Percentiles rank a stretch among this genome's conserved stretches.
Evolutionary conservation across 2,329 filamentous ascomycete genomes (phyloP).

Genomic region (Thielaviopsis musarum): DNA sequence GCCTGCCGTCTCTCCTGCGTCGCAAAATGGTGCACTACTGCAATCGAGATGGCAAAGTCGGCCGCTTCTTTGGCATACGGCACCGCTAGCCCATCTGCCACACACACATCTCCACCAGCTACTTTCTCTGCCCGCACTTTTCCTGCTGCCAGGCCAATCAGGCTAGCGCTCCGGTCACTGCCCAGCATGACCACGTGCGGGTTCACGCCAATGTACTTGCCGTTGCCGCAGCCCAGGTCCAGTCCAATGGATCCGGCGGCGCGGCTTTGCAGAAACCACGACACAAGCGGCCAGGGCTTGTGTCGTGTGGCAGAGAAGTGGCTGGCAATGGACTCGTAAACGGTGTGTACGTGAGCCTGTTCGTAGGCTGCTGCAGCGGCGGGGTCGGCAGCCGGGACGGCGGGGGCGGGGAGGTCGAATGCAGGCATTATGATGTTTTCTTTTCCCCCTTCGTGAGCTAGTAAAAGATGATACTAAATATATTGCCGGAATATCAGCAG

Average conservation of each 20-base stretch:
- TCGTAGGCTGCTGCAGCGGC: constrained; percentile 47
- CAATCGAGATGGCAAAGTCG: constrained; percentile 89
- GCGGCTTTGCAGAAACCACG: constrained; percentile 53
- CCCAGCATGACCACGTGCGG: constrained; percentile 61
- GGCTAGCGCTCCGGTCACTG: constrained; percentile 55
- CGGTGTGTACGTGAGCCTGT: constrained; percentile 69
- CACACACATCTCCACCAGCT: constrained; percentile 45
- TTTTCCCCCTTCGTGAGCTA: background rate
- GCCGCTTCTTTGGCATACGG: constrained; percentile 46
- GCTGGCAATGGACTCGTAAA: constrained; percentile 75
- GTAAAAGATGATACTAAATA: background rate
- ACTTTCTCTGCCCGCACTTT: constrained; percentile 16
- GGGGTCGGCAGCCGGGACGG: background rate
- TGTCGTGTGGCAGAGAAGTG: constrained; percentile 70
- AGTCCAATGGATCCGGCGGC: constrained; percentile 60
- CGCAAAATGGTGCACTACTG: constrained; percentile 85
- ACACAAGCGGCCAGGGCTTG: constrained; percentile 85
- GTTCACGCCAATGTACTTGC: constrained; percentile 82
- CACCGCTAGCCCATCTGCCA: constrained; percentile 70
- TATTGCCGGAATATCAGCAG: background rate
- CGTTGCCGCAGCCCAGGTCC: constrained; percentile 91
- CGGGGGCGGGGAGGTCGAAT: background rate
- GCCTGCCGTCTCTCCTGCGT: constrained; percentile 55
- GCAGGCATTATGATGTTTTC: background rate
- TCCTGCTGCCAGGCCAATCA: constrained; percentile 59